phyloP scores from a whole-genome alignment of 1,139 yeast species.

The Saccharomyces pastorianus region DNA sequence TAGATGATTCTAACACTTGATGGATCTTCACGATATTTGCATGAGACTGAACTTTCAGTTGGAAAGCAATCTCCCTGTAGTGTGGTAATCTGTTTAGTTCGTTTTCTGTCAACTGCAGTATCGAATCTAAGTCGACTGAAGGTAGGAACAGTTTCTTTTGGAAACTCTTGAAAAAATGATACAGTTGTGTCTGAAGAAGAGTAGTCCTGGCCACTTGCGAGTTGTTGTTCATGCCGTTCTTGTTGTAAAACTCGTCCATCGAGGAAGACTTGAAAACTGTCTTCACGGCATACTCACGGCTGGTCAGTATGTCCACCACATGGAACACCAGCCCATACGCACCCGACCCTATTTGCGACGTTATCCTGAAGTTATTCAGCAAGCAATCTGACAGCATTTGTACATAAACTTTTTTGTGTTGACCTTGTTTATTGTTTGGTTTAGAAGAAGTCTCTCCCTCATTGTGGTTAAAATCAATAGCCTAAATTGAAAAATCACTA shows the following conservation, averaged over 20 bases:
- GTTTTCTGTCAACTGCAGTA: conserved; percentile 17
- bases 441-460: not conserved
- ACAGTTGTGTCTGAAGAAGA: conserved; percentile 22
- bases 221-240: conserved; percentile 23
- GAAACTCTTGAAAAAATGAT: conserved; percentile 23
- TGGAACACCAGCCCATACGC: conserved; percentile 80
- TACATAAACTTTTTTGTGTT: not conserved
- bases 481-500: not conserved
- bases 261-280: conserved; percentile 45
- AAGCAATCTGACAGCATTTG: conserved; percentile 25
- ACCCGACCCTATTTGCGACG: conserved; percentile 61
- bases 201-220: conserved; percentile 25
- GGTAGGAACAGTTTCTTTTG: conserved; percentile 25
- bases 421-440: too few species aligned
- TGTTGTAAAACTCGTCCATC: conserved; percentile 4
- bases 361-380: conserved; percentile 26
- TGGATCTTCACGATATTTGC: conserved; percentile 71
- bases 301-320: conserved; percentile 49
- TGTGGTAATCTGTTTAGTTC: conserved; percentile 24
- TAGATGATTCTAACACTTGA: conserved; percentile 51
- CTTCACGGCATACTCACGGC: conserved; percentile 60
- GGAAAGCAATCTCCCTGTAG: conserved; percentile 60
- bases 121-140: conserved; percentile 25
- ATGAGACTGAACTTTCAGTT: conserved; percentile 66
- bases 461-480: not conserved